Evolutionary conservation across 352 stramenopile genomes (phyloP), one percentile per base, ranked within the genome.

Genomic region (Lagenidium giganteum): DNA sequence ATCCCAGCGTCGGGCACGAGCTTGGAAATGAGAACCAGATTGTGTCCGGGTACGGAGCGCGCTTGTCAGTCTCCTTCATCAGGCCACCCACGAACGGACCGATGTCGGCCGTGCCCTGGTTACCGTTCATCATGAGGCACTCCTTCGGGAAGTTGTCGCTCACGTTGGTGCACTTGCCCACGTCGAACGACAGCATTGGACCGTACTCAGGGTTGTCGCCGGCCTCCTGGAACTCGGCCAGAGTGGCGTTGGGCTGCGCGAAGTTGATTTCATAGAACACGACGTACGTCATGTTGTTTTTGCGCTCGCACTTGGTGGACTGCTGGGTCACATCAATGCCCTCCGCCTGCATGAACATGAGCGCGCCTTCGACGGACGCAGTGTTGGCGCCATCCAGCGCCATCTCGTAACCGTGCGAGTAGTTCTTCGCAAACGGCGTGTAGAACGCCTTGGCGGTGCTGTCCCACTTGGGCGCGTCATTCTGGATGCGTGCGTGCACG

Each of bases 271-370:
- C 63, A 47, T 83, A 86, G 40, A 83, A 84, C 32, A 78, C 69
- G 21, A 87, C 44, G 45, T 65, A 83, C 36, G 64, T 27, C 60
- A 87, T 83, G 12, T 50, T 47, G 46, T 76, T 83, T 49, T 87
- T 84, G 37, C 74, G 68, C 20, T 36, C 16, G 46, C 74, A 87
- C 11, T 34, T 27, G 11, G 33, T 39, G 22, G 29, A 37, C 44
- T 67, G 59, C 34, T 70, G 44, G 8, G 33, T 11, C 32, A 18
- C 32, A 16, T 18, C 20, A 40, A 89, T 89, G 22, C 70, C 67
- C 42, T 89, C 74, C 4, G 76, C 69, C 49, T 84, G 74, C 0
- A 87, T 70, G 44, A 83, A 89, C 64, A 78, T 83, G 26, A 89
- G 59, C 13, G 74, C 62, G 3, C 77, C 77, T 50, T 87, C 77